These are phyloP conservation scores for Linum lewisii DNA, from an alignment of 345 rosid species.

Conservation along the genomic window DNA sequence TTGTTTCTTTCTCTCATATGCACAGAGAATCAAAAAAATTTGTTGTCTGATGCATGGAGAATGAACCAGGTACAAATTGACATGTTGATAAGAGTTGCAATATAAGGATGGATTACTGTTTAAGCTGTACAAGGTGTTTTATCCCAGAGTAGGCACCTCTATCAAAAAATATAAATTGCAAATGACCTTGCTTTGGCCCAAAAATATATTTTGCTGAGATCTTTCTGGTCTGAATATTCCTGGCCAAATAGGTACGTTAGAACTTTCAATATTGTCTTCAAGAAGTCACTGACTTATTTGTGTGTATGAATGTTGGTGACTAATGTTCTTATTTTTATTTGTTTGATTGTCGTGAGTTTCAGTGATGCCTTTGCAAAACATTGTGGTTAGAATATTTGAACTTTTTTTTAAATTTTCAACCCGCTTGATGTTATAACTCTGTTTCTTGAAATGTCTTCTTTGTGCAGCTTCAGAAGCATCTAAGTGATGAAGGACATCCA, in stretches of 20 bases:
- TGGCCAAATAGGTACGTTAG: too few species aligned
- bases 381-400: background rate
- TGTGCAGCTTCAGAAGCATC: slow-evolving; percentile 68
- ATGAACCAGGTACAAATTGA: slow-evolving; percentile 50
- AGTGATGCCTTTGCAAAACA: background rate
- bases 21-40: slow-evolving; percentile 86
- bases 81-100: background rate
- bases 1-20: slow-evolving; percentile 8
- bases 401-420: background rate
- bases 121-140: too few species aligned
- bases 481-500: slow-evolving; percentile 67
- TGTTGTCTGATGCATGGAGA: slow-evolving; percentile 77
- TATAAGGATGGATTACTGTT: too few species aligned
- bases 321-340: too few species aligned
- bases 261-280: too few species aligned
- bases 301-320: background rate
- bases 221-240: too few species aligned
- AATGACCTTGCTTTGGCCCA: too few species aligned
- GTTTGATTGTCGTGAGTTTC: background rate
- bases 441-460: background rate
- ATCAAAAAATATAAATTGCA: too few species aligned
- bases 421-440: slow-evolving; percentile 6
- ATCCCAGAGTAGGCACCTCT: too few species aligned
- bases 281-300: too few species aligned
- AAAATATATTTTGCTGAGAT: too few species aligned